These are phyloP conservation scores for Leishmania tarentolae DNA, from an alignment of 208 protist species.

Conservation along the genomic window DNA sequence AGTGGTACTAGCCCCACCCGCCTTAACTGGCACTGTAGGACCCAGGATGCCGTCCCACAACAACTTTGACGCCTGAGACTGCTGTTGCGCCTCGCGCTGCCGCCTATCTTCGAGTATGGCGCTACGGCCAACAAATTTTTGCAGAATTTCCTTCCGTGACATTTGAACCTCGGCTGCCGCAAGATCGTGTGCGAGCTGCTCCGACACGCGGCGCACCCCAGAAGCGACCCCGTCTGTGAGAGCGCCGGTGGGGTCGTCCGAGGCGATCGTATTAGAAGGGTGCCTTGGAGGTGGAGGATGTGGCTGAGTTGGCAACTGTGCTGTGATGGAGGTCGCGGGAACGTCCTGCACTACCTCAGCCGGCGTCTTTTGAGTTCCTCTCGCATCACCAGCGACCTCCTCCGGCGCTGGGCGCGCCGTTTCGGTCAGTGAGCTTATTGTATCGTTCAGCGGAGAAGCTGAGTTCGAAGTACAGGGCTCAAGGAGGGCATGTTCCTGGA, in stretches of 20 bases:
- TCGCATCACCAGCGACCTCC: not conserved
- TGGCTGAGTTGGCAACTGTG: not conserved
- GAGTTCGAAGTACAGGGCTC: not conserved
- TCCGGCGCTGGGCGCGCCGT: constrained; percentile 1
- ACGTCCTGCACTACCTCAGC: not conserved
- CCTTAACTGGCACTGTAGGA: constrained; percentile 1
- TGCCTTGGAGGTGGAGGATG: not conserved
- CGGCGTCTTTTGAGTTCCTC: not conserved
- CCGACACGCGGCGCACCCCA: constrained; percentile 14
- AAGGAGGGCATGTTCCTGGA: not conserved
- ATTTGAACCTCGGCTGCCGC: constrained; percentile 2
- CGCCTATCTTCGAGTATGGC: constrained; percentile 50
- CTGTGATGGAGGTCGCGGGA: not conserved
- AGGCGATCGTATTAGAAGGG: not conserved
- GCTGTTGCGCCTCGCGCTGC: constrained; percentile 36
- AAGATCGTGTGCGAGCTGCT: constrained; percentile 20
- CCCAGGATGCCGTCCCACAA: constrained; percentile 3
- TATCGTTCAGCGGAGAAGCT: not conserved
- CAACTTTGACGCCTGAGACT: constrained; percentile 7
- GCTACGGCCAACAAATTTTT: constrained; percentile 65
- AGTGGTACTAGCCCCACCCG: not conserved
- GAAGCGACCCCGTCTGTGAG: not conserved
- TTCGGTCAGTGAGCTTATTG: not conserved
- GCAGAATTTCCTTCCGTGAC: constrained; percentile 27
- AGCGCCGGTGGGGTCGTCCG: not conserved